Base-by-base conservation (phyloP, 352 stramenopile genomes). In the Peronospora farinosa region DNA sequence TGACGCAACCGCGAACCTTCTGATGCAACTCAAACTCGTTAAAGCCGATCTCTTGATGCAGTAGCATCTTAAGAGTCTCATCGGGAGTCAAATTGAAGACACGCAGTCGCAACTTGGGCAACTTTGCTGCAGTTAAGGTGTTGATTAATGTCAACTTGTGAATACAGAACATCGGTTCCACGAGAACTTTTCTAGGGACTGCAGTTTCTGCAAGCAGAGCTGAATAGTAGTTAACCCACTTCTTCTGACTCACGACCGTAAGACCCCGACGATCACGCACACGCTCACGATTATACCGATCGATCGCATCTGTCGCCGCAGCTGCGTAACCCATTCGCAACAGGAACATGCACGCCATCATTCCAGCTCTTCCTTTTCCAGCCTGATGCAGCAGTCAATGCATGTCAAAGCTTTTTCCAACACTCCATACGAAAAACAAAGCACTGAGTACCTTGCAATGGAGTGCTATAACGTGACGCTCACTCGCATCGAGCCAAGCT, bases 321-420 rank as follows among this genome's bases (percentile, higher is more conserved):
- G 60, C 43, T 0, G 54, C 60, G 33, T 69, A 87, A 8, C 67
- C 51, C 78, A 89, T 87, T 25, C 73, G 74, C 5, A 87, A 31
- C 10, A 89, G 54, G n/a, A 89, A 54, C 55, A 84, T 81, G 44
- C 78, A 89, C 12, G 74, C 69, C 78, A 89, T 89, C 78, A 89
- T 89, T 1, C 78, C 78, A 16, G 75, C 78, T 40, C 78, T 58
- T 17, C 78, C 78, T 47, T 89, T 89, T 28, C 78, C 78, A 15
- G 78, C 78, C 72, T 82, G 33, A 8, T 7, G 30, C 41, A 3
- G 30, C 41, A 3, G 36, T 7, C 7, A 54, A 19, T 21, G 0
- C 48, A 32, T 40, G 5, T 41, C 27, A 47, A 42, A 2, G 6
- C 16, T 10, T 0, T 44, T 17, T 31, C 27, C 19, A 23, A 15